Conservation (phyloP, 1,139 yeast genomes). For the Candida sanyaensis region DNA sequence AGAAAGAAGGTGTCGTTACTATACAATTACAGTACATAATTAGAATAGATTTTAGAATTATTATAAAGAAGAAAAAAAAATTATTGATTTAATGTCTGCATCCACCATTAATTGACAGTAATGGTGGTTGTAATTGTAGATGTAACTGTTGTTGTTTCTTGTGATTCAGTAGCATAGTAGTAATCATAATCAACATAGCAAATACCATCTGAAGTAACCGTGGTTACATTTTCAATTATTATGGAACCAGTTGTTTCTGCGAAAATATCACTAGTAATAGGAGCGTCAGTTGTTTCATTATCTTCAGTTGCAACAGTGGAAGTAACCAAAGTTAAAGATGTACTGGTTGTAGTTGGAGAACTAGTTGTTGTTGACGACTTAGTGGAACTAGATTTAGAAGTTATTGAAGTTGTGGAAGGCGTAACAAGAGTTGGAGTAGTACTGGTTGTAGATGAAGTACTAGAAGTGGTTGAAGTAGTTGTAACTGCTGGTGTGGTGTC, state of each 20-base stretch:
- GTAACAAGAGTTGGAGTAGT: not conserved
- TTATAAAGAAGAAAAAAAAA: too few relatives aligned
- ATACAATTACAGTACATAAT: not conserved
- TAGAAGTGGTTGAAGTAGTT: constrained; percentile 3
- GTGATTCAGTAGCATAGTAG: constrained; percentile 34
- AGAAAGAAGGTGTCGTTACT: not conserved
- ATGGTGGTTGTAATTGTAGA: constrained; percentile 42
- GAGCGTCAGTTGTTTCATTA: constrained; percentile 17
- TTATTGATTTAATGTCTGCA: too few relatives aligned
- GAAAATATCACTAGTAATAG: constrained; percentile 33
- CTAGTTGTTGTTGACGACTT: too few relatives aligned
- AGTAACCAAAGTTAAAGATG: constrained; percentile 11
- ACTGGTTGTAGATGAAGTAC: constrained; percentile 1
- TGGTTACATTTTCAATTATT: constrained; percentile 39
- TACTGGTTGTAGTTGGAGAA: not conserved
- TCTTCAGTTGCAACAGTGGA: constrained; percentile 2
- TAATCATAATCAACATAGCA: constrained; percentile 48
- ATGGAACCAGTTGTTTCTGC: constrained; percentile 39
- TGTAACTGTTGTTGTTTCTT: constrained; percentile 39
- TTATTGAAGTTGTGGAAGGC: not conserved
- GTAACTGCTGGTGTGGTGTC: constrained; percentile 4
- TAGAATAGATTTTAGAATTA: not conserved
- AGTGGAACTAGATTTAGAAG: not conserved
- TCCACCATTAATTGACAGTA: constrained; percentile 18
- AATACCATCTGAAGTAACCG: constrained; percentile 35